Evolutionary conservation across 2,329 filamentous ascomycete species (phyloP).

Genomic region (Fusarium austroafricanum): DNA sequence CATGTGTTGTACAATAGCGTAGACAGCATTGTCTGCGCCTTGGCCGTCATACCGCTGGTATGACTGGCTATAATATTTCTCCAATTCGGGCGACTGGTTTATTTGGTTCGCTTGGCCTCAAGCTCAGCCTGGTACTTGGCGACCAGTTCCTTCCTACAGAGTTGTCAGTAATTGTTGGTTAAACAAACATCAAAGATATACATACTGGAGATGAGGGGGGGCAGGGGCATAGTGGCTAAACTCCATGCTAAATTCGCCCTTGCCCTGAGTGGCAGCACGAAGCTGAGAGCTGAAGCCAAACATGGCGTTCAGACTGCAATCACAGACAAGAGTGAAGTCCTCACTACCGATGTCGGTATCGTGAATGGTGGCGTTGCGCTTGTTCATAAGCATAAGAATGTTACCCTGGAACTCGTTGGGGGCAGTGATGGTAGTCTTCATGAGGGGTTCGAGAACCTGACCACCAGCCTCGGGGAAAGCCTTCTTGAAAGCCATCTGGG

Average conservation of each 20-base stretch:
- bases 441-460: constrained; percentile 90
- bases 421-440: constrained; percentile 98
- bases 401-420: constrained; percentile 98
- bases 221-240: constrained; percentile 95
- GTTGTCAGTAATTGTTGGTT: constrained; percentile 10
- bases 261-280: constrained; percentile 93
- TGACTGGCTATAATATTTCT: not conserved
- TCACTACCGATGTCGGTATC: constrained; percentile 95
- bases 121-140: constrained; percentile 70
- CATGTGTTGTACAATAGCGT: constrained; percentile 41
- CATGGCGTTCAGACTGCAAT: constrained; percentile 96
- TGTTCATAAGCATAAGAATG: constrained; percentile 94
- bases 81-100: constrained; percentile 35
- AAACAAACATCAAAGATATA: constrained; percentile 41
- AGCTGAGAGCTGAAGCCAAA: constrained; percentile 95
- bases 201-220: constrained; percentile 88
- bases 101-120: constrained; percentile 67
- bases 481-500: constrained; percentile 96
- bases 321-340: constrained; percentile 91
- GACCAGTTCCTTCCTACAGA: constrained; percentile 65
- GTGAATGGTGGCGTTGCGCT: constrained; percentile 93
- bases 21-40: constrained; percentile 17
- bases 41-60: constrained; percentile 11
- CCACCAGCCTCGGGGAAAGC: constrained; percentile 85
- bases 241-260: constrained; percentile 99